Evolutionary conservation across 2,329 filamentous ascomycete genomes (phyloP).

Genomic region (Blastomyces emzantsi): DNA sequence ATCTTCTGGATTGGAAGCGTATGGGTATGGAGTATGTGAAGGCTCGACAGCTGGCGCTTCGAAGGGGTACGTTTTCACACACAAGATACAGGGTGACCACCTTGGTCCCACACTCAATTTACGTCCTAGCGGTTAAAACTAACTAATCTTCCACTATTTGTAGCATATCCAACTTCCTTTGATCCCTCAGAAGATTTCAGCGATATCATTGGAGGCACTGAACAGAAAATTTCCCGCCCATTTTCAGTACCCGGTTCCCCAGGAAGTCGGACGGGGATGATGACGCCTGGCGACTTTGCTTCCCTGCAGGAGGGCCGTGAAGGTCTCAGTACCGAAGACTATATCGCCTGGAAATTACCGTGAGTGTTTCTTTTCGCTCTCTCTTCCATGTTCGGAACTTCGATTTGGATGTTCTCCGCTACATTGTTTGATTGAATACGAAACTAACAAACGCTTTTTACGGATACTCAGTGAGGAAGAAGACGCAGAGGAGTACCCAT

Average conservation of each 20-base stretch:
- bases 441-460: slow-evolving; percentile 25
- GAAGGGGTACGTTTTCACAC: slow-evolving; percentile 45
- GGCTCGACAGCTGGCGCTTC: slow-evolving; percentile 81
- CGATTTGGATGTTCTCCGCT: background rate
- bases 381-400: slow-evolving; percentile 43
- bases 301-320: slow-evolving; percentile 91
- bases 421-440: slow-evolving; percentile 1
- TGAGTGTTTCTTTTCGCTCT: slow-evolving; percentile 48
- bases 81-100: background rate
- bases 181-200: slow-evolving; percentile 66
- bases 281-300: slow-evolving; percentile 97
- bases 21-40: slow-evolving; percentile 99
- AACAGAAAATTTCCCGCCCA: slow-evolving; percentile 90
- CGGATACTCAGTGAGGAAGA: slow-evolving; percentile 70
- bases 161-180: slow-evolving; percentile 82
- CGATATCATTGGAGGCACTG: slow-evolving; percentile 83
- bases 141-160: background rate
- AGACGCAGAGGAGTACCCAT: slow-evolving; percentile 70
- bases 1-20: slow-evolving; percentile 95
- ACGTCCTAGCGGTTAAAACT: background rate
- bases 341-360: slow-evolving; percentile 96
- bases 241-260: slow-evolving; percentile 92
- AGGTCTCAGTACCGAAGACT: slow-evolving; percentile 90
- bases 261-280: slow-evolving; percentile 85
- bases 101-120: background rate